These are phyloP conservation scores for Trapa incisa DNA, from an alignment of 345 rosid species.

Conservation along the genomic window DNA sequence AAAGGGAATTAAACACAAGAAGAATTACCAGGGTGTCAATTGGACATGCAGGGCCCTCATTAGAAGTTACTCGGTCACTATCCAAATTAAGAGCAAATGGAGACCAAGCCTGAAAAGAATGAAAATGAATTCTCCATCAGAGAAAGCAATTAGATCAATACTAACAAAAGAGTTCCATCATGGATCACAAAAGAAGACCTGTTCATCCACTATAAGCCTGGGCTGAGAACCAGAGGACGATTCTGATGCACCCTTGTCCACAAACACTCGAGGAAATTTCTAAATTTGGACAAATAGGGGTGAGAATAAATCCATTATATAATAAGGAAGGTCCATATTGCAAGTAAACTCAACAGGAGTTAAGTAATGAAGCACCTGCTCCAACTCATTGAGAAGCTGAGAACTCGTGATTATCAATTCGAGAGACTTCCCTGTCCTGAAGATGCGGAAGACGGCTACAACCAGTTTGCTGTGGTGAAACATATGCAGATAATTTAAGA, in stretches of 20 bases:
- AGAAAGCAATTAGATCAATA: background rate
- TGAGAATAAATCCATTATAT: background rate
- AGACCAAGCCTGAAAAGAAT: slow-evolving; percentile 44
- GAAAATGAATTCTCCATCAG: background rate
- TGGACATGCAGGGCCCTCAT: slow-evolving; percentile 19
- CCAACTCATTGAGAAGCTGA: slow-evolving; percentile 55
- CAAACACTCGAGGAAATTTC: slow-evolving; percentile 39
- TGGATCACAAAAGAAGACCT: slow-evolving; percentile 24
- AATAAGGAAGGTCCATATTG: background rate
- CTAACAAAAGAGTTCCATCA: background rate
- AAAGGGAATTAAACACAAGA: background rate
- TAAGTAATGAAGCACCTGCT: slow-evolving; percentile 28
- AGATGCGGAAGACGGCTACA: slow-evolving; percentile 50
- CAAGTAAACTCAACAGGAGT: background rate
- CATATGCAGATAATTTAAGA: background rate
- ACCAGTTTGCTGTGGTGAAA: slow-evolving; percentile 47
- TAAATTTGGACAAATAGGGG: slow-evolving; percentile 9
- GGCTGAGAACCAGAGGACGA: slow-evolving; percentile 13
- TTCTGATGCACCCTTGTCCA: slow-evolving; percentile 11
- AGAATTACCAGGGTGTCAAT: slow-evolving; percentile 28
- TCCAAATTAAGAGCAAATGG: slow-evolving; percentile 45
- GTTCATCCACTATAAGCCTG: slow-evolving; percentile 28
- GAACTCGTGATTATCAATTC: slow-evolving; percentile 61
- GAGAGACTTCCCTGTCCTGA: slow-evolving; percentile 47
- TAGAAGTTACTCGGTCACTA: slow-evolving; percentile 24